Conservation (phyloP, 2,329 filamentous ascomycete species). For the Colletotrichum sp. region DNA sequence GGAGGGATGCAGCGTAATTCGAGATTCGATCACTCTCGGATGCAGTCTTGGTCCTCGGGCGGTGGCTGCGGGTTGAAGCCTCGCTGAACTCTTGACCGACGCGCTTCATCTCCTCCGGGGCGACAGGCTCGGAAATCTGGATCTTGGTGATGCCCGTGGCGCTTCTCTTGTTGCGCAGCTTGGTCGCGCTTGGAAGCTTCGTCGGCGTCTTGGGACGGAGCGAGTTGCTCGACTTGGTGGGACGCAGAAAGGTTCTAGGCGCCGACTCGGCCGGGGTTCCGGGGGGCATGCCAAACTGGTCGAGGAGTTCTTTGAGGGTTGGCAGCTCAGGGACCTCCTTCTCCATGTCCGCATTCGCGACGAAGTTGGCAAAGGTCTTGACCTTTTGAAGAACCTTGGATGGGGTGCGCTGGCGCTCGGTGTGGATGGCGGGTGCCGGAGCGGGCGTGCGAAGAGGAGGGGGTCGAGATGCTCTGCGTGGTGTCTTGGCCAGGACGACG, state of each 20-base stretch:
- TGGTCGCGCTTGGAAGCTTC: slow-evolving; percentile 6
- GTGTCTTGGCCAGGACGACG: neutral
- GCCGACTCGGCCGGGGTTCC: neutral
- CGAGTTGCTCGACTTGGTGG: slow-evolving; percentile 5
- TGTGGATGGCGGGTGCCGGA: neutral
- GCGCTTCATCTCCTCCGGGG: slow-evolving; percentile 7
- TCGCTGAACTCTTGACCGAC: slow-evolving; percentile 2
- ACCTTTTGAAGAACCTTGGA: slow-evolving; percentile 17
- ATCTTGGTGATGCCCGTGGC: slow-evolving; percentile 8
- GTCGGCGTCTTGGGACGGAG: neutral
- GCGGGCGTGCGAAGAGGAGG: neutral
- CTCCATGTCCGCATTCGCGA: neutral
- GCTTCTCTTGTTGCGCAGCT: slow-evolving; percentile 17
- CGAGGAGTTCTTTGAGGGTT: neutral
- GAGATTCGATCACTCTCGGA: neutral
- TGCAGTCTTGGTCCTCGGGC: neutral
- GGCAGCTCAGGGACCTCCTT: slow-evolving; percentile 11
- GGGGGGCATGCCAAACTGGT: slow-evolving; percentile 12
- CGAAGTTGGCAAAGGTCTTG: slow-evolving; percentile 17
- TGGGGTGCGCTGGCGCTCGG: neutral
- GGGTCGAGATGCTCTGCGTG: neutral
- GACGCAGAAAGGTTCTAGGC: neutral
- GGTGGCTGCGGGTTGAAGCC: neutral
- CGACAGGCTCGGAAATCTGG: slow-evolving; percentile 13
- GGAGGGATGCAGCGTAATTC: neutral